Base-by-base conservation (phyloP, 2,329 filamentous ascomycete species). In the Teratosphaeriaceae sp. region DNA sequence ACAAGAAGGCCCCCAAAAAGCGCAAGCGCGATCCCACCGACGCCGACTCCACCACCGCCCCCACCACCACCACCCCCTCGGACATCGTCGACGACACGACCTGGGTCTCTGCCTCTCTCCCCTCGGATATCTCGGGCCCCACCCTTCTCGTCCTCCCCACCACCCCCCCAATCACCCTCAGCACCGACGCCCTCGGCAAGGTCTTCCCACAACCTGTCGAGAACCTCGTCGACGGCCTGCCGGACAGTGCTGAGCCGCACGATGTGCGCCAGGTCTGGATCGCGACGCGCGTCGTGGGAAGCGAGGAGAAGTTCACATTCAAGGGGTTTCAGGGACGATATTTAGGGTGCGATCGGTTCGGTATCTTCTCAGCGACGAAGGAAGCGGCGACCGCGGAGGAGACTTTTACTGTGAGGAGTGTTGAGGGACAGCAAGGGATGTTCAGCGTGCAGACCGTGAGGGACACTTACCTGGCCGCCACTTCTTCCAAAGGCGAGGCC, bases 191-290 rank as follows among this genome's bases (percentile, higher is more conserved):
- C 31, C 83, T 80, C 48, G 92, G 92, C 46, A 86, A 85, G 59
- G 84, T 97, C 13, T 98, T 94, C 65, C 75, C 85, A 4, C 80
- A 85, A 54, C 70, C 75, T 12, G 70, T 98, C 38, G 88, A 94
- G 70, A 96, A 97, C 61, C 82, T 95, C 26, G 77, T 95, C 47
- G 89, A 96, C 44, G 80, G 74, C 20, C 84, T 94, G 60, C 78
- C 86, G 2, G 65, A 75, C n/a, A 95, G 81, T 4, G 88, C 90
- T 7, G 92, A 98, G 67, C 92, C 92, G 38, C 89, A 96, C 65
- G 89, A 97, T 63, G 89, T 97, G 47, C 75, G 90, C 47, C 89
- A 96, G 69, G 92, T 98, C 13, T 98, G 90, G 86, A 79, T 97
- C 51, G 88, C 86, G 47, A 94, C 85, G 55, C 78, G 77, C 52